These are phyloP conservation scores for Avicennia marina DNA, from an alignment of 257 asterid species.

Conservation along the genomic window DNA sequence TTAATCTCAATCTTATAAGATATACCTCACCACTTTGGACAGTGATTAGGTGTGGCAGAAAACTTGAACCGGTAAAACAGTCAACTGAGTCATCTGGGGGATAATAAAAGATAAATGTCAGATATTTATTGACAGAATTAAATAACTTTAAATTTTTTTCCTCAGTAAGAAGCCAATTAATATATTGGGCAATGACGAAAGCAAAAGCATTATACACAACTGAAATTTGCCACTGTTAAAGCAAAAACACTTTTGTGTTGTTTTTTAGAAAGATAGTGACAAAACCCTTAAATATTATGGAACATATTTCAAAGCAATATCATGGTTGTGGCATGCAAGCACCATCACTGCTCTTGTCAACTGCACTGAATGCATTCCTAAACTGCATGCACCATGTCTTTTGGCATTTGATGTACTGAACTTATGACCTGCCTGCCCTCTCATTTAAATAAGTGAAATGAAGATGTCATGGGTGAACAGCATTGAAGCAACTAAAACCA, in stretches of 20 bases:
- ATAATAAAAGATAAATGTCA: neutral
- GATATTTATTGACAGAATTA: neutral
- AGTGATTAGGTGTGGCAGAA: constrained; percentile 58
- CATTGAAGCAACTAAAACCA: too few relatives aligned
- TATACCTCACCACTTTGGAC: constrained; percentile 74
- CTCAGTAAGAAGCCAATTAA: neutral
- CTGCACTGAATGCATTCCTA: too few relatives aligned
- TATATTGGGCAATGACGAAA: neutral
- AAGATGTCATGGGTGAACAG: neutral
- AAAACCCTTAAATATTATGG: too few relatives aligned
- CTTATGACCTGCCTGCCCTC: neutral
- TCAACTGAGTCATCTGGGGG: constrained; percentile 51
- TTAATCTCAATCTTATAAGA: neutral
- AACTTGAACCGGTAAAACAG: constrained; percentile 60
- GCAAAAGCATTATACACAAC: too few relatives aligned
- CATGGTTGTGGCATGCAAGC: too few relatives aligned
- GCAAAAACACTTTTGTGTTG: too few relatives aligned
- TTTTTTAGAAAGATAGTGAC: too few relatives aligned
- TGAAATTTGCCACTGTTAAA: too few relatives aligned
- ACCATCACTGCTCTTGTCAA: too few relatives aligned
- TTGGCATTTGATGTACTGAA: neutral
- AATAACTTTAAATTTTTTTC: too few relatives aligned
- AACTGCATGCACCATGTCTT: neutral
- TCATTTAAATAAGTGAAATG: neutral
- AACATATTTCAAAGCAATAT: too few relatives aligned